Conservation (phyloP, 768 basidiomycete species). For the Suillus discolor region DNA sequence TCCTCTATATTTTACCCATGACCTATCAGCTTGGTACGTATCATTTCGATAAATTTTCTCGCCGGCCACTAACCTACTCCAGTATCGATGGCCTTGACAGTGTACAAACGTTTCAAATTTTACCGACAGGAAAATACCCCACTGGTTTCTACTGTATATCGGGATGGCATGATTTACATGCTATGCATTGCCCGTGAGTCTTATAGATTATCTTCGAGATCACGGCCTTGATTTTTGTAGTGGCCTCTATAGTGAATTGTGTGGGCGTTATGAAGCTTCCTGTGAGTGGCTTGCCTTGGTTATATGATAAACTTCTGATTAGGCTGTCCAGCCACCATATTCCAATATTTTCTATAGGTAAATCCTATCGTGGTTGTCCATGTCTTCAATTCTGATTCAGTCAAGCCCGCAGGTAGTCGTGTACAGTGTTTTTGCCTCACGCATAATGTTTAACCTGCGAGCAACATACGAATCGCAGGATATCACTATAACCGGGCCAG, state of each 20-base stretch:
- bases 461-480: not conserved
- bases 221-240: not conserved
- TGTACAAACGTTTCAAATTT: not conserved
- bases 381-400: not conserved
- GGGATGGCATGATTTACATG: slow-evolving; percentile 2
- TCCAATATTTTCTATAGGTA: not conserved
- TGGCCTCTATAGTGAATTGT: not conserved
- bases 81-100: not conserved
- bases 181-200: slow-evolving; percentile 1
- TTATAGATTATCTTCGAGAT: not conserved
- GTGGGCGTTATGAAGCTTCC: not conserved
- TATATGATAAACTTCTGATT: not conserved
- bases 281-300: not conserved
- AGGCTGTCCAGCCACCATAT: not conserved
- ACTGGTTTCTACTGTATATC: not conserved
- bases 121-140: not conserved
- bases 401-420: not conserved
- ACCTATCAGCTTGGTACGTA: not conserved
- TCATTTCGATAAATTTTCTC: not conserved
- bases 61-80: too few species aligned
- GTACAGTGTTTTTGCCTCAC: not conserved
- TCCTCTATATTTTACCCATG: not conserved
- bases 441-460: not conserved
- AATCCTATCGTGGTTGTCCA: not conserved
- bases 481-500: not conserved